Evolutionary conservation across 2,329 filamentous ascomycete species (phyloP).

Genomic region (Ophiognomonia clavigignenti-juglandacearum): DNA sequence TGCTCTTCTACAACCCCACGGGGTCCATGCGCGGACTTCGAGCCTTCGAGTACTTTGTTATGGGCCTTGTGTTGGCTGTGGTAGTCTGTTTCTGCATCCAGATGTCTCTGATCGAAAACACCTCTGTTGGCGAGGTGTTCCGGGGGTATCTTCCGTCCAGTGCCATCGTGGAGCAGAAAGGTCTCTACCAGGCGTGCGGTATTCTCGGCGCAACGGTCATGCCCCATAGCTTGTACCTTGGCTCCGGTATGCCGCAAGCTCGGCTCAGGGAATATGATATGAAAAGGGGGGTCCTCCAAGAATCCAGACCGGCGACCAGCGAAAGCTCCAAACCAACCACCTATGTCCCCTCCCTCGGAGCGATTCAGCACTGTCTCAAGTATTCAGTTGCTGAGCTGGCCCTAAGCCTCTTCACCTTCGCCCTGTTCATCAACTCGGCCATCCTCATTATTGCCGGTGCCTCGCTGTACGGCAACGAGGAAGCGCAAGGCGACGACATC

Average conservation of each 20-base stretch:
- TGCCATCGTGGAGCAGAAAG: conserved; percentile 52
- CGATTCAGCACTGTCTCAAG: conserved; percentile 70
- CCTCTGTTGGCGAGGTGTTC: conserved; percentile 55
- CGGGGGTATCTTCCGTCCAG: conserved; percentile 59
- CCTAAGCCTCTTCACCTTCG: conserved; percentile 74
- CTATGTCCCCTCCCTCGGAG: conserved; percentile 66
- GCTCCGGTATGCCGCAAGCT: conserved; percentile 64
- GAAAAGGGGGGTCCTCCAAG: conserved; percentile 48
- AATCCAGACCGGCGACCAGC: conserved; percentile 23
- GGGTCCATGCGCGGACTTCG: conserved; percentile 55
- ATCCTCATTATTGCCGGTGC: conserved; percentile 80
- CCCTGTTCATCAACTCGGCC: conserved; percentile 77
- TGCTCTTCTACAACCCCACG: conserved; percentile 60
- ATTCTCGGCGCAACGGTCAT: conserved; percentile 74
- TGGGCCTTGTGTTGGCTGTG: conserved; percentile 60
- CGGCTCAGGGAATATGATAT: conserved; percentile 60
- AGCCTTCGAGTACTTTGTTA: conserved; percentile 61
- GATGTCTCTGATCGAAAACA: conserved; percentile 55
- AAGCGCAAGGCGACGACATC: conserved; percentile 66
- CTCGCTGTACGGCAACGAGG: conserved; percentile 59
- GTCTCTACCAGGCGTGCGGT: conserved; percentile 64
- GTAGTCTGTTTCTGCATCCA: conserved; percentile 68
- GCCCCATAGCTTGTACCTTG: conserved; percentile 65
- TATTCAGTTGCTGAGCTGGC: conserved; percentile 68
- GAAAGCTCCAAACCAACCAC: conserved; percentile 44